A percentile compares a stretch with the other conserved stretches of the same genome.
phyloP scores from a whole-genome alignment of 176 grass and related monocot species.

The bread wheat (Triticum aestivum) region DNA sequence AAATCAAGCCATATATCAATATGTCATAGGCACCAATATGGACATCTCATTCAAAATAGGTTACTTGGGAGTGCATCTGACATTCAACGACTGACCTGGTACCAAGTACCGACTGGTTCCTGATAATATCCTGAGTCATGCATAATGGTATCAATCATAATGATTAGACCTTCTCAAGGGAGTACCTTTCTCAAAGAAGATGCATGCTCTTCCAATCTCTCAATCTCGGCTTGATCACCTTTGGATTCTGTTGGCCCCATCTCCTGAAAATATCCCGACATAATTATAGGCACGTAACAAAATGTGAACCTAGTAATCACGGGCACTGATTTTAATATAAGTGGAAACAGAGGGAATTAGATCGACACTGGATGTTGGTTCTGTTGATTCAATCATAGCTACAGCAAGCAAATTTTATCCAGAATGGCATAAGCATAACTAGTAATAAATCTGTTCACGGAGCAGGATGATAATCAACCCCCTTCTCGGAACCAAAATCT shows the following conservation, averaged over 20 bases:
- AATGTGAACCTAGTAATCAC: background rate
- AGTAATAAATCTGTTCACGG: background rate
- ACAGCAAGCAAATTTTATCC: background rate
- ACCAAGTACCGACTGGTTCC: background rate
- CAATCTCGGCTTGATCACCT: slow-evolving; percentile 59
- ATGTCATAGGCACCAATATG: background rate
- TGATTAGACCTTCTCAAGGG: slow-evolving; percentile 4
- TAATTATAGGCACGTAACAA: background rate
- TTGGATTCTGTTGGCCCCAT: slow-evolving; percentile 37
- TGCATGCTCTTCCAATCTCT: slow-evolving; percentile 79
- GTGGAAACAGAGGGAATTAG: background rate
- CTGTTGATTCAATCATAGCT: background rate
- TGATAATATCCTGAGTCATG: background rate
- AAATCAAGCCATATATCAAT: background rate
- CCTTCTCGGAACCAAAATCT: background rate
- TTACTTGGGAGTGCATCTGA: background rate
- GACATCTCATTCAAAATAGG: background rate
- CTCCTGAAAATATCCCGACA: slow-evolving; percentile 44
- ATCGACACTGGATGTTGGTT: slow-evolving; percentile 1
- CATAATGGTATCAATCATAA: background rate
- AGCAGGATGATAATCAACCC: background rate
- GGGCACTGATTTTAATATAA: background rate
- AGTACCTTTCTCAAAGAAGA: slow-evolving; percentile 86
- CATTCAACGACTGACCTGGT: background rate
- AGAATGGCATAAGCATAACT: background rate